Conservation (phyloP, 2,329 filamentous ascomycete genomes). For the Penicillium sp. region DNA sequence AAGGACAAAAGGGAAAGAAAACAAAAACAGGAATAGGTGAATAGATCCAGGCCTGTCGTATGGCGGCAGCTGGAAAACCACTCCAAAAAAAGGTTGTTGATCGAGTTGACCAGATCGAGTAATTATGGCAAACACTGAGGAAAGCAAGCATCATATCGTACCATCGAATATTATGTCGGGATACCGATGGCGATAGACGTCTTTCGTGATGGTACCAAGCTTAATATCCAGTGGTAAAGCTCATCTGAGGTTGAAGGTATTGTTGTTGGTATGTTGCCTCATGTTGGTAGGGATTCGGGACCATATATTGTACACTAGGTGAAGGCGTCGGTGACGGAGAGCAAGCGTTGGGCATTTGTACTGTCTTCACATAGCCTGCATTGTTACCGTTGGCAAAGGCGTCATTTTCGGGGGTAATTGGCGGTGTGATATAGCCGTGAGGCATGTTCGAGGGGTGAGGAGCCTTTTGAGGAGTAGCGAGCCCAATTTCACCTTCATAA, state of each 20-base stretch:
- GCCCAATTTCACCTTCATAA: slow-evolving; percentile 47
- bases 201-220: slow-evolving; percentile 15
- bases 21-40: slow-evolving; percentile 20
- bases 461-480: slow-evolving; percentile 49
- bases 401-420: slow-evolving; percentile 53
- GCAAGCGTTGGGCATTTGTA: slow-evolving; percentile 34
- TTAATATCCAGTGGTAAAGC: slow-evolving; percentile 39
- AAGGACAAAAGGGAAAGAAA: slow-evolving; percentile 27
- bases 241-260: slow-evolving; percentile 41
- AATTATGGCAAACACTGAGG: slow-evolving; percentile 22
- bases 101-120: slow-evolving; percentile 22
- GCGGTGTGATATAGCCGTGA: slow-evolving; percentile 54
- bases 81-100: slow-evolving; percentile 17
- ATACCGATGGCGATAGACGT: slow-evolving; percentile 11
- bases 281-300: slow-evolving; percentile 41
- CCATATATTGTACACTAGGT: slow-evolving; percentile 42
- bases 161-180: slow-evolving; percentile 18
- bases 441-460: slow-evolving; percentile 39
- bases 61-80: slow-evolving; percentile 16
- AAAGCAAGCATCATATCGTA: slow-evolving; percentile 8
- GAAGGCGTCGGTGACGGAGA: slow-evolving; percentile 45
- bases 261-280: slow-evolving; percentile 42
- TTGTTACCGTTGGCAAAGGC: slow-evolving; percentile 44
- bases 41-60: slow-evolving; percentile 15
- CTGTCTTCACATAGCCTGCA: slow-evolving; percentile 37